phyloP scores from a whole-genome alignment of 2,329 filamentous ascomycete genomes.

The Penicillium brevicompactum region DNA sequence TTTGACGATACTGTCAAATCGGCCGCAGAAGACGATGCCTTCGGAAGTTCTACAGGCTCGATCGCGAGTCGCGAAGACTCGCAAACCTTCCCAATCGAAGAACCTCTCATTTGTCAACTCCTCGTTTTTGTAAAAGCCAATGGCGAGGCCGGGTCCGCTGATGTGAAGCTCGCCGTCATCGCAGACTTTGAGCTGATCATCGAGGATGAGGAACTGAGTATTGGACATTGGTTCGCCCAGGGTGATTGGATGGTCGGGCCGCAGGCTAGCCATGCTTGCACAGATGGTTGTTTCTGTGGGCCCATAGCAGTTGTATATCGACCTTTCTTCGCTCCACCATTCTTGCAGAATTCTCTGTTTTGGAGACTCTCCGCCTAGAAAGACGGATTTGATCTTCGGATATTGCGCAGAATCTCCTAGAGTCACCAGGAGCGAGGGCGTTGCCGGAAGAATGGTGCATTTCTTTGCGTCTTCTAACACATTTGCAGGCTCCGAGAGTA shows the following conservation, averaged over 20 bases:
- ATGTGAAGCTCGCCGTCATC: conserved; percentile 28
- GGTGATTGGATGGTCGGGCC: background rate
- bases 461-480: conserved; percentile 2
- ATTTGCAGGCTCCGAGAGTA: background rate
- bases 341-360: conserved; percentile 3
- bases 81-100: conserved; percentile 15
- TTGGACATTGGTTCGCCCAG: conserved; percentile 10
- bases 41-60: conserved; percentile 10
- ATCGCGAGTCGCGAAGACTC: conserved; percentile 25
- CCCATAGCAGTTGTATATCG: conserved; percentile 17
- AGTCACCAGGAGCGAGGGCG: conserved; percentile 11
- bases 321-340: conserved; percentile 5
- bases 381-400: conserved; percentile 1
- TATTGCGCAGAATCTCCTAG: conserved; percentile 3
- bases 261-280: background rate
- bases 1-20: conserved; percentile 34
- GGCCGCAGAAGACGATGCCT: conserved; percentile 29
- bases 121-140: conserved; percentile 24
- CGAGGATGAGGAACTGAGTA: conserved; percentile 15
- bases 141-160: conserved; percentile 20
- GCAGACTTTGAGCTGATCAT: conserved; percentile 6
- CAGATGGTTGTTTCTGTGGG: conserved; percentile 15
- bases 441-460: background rate
- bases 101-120: conserved; percentile 20
- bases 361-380: conserved; percentile 17